These are phyloP conservation scores for Penicillium egyptiacum DNA, from an alignment of 495 filamentous ascomycete species.

Conservation along the genomic window DNA sequence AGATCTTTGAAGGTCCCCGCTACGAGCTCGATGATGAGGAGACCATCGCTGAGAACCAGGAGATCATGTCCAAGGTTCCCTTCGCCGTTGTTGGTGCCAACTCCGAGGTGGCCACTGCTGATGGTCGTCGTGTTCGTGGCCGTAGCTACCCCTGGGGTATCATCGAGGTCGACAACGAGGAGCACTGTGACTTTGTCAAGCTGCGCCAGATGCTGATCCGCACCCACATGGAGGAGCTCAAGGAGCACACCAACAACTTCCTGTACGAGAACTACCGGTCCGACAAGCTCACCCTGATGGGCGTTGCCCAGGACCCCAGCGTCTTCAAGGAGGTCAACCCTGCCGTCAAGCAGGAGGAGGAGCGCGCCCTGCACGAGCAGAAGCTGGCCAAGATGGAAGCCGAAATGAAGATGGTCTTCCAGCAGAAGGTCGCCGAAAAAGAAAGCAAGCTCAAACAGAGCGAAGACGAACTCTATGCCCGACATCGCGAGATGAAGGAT, in stretches of 20 bases:
- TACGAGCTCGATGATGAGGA: conserved; percentile 99
- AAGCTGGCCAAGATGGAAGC: conserved; percentile 99
- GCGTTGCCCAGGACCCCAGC: conserved; percentile 94
- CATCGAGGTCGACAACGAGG: conserved; percentile 99
- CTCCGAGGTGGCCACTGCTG: conserved; percentile 81
- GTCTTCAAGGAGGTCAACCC: conserved; percentile 99
- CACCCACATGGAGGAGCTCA: conserved; percentile 99
- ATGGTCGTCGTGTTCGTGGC: conserved; percentile 94
- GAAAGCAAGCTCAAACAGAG: conserved; percentile 99
- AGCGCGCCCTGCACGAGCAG: conserved; percentile 95
- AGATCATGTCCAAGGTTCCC: conserved; percentile 99
- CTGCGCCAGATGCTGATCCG: conserved; percentile 99
- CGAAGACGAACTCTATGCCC: conserved; percentile 96
- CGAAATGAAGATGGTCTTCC: conserved; percentile 99
- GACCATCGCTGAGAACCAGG: conserved; percentile 98
- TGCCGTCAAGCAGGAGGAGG: conserved; percentile 99
- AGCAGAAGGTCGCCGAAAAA: conserved; percentile 99
- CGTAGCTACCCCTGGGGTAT: conserved; percentile 98
- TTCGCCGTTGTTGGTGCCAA: conserved; percentile 98
- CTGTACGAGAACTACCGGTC: conserved; percentile 99
- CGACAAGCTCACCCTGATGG: conserved; percentile 97
- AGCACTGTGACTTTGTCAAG: conserved; percentile 99
- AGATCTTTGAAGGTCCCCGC: conserved; percentile 97
- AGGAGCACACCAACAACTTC: conserved; percentile 99
- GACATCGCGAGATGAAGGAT: conserved; percentile 99